Base-by-base conservation (phyloP, 768 basidiomycete species). In the Amanita muscaria region DNA sequence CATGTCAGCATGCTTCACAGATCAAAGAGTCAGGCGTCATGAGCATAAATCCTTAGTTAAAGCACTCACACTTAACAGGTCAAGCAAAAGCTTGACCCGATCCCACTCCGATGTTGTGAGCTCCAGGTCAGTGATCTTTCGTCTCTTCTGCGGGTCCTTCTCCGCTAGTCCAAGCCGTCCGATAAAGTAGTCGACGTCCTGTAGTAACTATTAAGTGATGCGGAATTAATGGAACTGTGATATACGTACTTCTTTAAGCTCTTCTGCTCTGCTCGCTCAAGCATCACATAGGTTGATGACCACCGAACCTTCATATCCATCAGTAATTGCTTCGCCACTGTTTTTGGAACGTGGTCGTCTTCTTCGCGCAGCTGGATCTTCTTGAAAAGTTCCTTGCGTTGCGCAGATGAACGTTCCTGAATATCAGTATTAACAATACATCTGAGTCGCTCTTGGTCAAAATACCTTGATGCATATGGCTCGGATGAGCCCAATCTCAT, bases 1-100 rank as follows among this genome's bases (percentile, higher is more conserved):
- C 14, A 37, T 22, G 41, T 64, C 59, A 2, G 62, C 61, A 47
- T 54, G 49, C 64, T 64, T n/a, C n/a, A n/a, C n/a, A n/a, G n/a
- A n/a, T n/a, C n/a, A n/a, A n/a, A n/a, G n/a, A n/a, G n/a, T n/a
- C n/a, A n/a, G n/a, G n/a, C n/a, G n/a, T n/a, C n/a, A n/a, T n/a
- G n/a, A n/a, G n/a, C n/a, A n/a, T n/a, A n/a, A n/a, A n/a, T n/a
- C n/a, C n/a, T n/a, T n/a, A n/a, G 27, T 29, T 29, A 12, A 29
- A 29, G n/a, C n/a, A n/a, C 27, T 6, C 12, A 29, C 27, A 29
- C 27, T 12, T 12, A 29, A 12, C 6, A 29, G 27, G 12, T 12
- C 12, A 6, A 29, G 12, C 12, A 29, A 29, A 29, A 6, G 27
- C 12, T 29, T 6, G 12, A 29, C 27, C 6, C 12, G 27, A 29